A percentile compares a stretch with the other conserved stretches of the same genome.
These are phyloP conservation scores for Micractinium sp. DNA, from an alignment of 139 green algal species.

Conservation along the genomic window DNA sequence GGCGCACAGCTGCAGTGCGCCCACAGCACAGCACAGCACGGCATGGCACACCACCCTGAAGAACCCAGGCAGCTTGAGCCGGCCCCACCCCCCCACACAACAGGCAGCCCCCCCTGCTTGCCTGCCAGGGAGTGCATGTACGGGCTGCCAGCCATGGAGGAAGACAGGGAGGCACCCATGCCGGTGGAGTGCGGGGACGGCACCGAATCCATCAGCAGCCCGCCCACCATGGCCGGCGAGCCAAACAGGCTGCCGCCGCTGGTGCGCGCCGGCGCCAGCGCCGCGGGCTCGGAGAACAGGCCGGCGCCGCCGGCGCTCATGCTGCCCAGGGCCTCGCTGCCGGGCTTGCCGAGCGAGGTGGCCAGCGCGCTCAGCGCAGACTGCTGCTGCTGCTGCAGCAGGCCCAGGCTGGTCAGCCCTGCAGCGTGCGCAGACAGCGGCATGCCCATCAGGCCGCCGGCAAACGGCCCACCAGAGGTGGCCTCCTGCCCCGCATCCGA, in stretches of 20 bases:
- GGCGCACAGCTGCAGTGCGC: too few relatives aligned
- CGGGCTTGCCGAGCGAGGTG: neutral
- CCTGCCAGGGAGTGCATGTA: neutral
- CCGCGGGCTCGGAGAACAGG: neutral
- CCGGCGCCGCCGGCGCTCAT: too few relatives aligned
- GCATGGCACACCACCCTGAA: too few relatives aligned
- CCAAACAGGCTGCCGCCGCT: constrained; percentile 20
- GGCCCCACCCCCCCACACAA: too few relatives aligned
- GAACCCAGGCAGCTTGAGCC: too few relatives aligned
- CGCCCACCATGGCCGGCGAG: neutral
- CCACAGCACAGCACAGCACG: too few relatives aligned
- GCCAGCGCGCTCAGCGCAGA: neutral
- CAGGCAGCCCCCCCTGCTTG: neutral
- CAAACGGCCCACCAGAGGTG: neutral
- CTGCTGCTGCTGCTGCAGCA: neutral
- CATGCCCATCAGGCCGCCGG: neutral
- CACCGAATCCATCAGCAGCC: neutral
- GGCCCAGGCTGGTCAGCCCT: neutral
- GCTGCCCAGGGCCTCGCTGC: neutral
- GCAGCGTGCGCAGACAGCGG: neutral
- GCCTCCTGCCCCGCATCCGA: neutral
- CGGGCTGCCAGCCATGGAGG: constrained; percentile 1
- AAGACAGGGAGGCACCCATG: neutral
- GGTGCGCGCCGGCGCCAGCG: neutral
- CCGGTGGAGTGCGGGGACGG: neutral